Conservation (phyloP, 1,284 basidiomycete genomes). For the Coriolopsis trogii region DNA sequence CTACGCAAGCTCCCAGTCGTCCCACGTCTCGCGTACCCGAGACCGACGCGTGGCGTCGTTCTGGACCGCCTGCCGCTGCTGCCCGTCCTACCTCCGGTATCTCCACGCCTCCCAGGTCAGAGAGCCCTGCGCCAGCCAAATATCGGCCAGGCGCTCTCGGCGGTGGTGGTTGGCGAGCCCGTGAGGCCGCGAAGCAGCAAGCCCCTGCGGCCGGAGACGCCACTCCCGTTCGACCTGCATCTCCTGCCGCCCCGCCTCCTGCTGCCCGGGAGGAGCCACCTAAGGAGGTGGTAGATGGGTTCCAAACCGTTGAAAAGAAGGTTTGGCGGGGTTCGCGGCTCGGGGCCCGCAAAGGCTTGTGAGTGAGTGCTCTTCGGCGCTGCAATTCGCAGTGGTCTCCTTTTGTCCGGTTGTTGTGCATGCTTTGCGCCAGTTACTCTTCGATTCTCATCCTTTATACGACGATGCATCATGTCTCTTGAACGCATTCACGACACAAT, state of each 20-base stretch:
- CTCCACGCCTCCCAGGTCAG: conserved; percentile 39
- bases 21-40: conserved; percentile 38
- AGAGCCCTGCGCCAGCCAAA: conserved; percentile 49
- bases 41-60: conserved; percentile 37
- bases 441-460: conserved; percentile 1
- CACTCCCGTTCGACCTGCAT: conserved; percentile 38
- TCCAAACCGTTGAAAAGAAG: conserved; percentile 59
- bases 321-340: conserved; percentile 48
- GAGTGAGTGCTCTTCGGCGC: conserved; percentile 3
- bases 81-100: conserved; percentile 38
- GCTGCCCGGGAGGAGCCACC: conserved; percentile 41
- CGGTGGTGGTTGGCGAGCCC: conserved; percentile 54
- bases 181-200: conserved; percentile 49
- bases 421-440: conserved; percentile 13
- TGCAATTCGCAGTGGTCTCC: conserved; percentile 8
- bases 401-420: conserved; percentile 24
- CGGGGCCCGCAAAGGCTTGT: conserved; percentile 24
- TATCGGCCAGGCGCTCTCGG: conserved; percentile 48
- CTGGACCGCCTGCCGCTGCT: conserved; percentile 31
- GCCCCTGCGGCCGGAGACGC: conserved; percentile 27
- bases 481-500: conserved; percentile 17
- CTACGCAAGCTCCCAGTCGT: conserved; percentile 24
- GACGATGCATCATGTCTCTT: conserved; percentile 4
- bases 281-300: conserved; percentile 69
- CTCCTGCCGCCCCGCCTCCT: conserved; percentile 39